Evolutionary conservation across 768 basidiomycete genomes (phyloP).

Genomic region (Russula lepida): DNA sequence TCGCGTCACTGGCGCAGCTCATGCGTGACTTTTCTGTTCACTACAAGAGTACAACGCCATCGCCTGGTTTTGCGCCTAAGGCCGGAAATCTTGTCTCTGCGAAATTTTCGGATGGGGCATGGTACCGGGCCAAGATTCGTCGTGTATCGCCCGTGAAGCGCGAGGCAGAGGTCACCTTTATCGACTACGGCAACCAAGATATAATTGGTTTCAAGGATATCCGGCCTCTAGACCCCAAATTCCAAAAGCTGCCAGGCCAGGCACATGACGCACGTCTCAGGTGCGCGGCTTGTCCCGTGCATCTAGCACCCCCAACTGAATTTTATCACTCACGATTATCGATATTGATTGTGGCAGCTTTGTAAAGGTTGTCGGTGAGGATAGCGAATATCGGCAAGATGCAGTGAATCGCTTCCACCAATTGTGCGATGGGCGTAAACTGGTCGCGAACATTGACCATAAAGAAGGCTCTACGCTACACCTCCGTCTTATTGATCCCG

Average conservation of each 20-base stretch:
- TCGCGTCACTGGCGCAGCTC: constrained; percentile 83
- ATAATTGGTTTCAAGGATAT: constrained; percentile 74
- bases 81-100: constrained; percentile 89
- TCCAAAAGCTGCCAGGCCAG: constrained; percentile 85
- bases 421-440: constrained; percentile 85
- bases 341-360: constrained; percentile 47
- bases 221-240: constrained; percentile 82
- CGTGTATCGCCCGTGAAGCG: constrained; percentile 81
- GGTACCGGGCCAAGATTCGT: constrained; percentile 94
- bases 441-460: constrained; percentile 93
- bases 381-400: constrained; percentile 83
- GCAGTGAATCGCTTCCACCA: constrained; percentile 79
- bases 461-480: constrained; percentile 72
- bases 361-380: constrained; percentile 67
- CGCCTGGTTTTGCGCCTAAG: constrained; percentile 69
- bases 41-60: constrained; percentile 56
- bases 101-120: constrained; percentile 87
- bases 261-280: constrained; percentile 91
- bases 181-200: constrained; percentile 94
- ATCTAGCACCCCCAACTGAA: too few relatives aligned
- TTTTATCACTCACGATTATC: neutral
- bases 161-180: constrained; percentile 92
- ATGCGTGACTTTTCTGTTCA: constrained; percentile 91
- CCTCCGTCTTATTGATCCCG: constrained; percentile 87
- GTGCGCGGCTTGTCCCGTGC: constrained; percentile 30